Evolutionary conservation across 2,329 filamentous ascomycete genomes (phyloP).

Genomic region (Ambrosiella xylebori): DNA sequence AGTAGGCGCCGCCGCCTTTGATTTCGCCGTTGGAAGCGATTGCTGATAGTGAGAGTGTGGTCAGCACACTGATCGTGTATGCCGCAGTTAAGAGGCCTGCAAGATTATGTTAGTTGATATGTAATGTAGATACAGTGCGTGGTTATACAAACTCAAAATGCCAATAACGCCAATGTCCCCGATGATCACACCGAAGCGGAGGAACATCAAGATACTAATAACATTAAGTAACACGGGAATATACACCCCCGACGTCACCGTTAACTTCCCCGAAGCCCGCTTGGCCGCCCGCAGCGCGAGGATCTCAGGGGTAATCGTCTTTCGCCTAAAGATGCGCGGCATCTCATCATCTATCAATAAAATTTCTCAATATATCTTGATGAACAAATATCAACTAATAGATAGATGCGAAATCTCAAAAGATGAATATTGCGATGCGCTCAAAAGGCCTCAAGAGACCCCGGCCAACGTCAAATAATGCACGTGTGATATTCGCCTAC

Average conservation of each 20-base stretch:
- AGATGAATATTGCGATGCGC: too few relatives aligned
- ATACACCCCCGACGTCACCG: constrained; percentile 63
- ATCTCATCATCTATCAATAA: not conserved
- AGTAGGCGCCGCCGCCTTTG: constrained; percentile 74
- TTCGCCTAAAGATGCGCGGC: not conserved
- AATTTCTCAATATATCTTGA: not conserved
- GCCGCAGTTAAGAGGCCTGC: constrained; percentile 53
- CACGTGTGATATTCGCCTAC: too few relatives aligned
- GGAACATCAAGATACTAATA: constrained; percentile 79
- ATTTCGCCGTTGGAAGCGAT: constrained; percentile 85
- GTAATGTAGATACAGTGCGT: not conserved
- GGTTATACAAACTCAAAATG: constrained; percentile 46
- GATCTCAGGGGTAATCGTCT: not conserved
- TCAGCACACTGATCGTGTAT: constrained; percentile 71
- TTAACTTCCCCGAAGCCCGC: constrained; percentile 40
- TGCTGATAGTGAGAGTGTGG: constrained; percentile 69
- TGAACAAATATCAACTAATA: too few relatives aligned
- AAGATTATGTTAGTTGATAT: not conserved
- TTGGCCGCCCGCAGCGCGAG: not conserved
- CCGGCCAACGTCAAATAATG: too few relatives aligned
- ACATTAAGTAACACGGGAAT: constrained; percentile 83
- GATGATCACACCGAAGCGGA: constrained; percentile 71
- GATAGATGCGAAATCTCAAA: too few relatives aligned
- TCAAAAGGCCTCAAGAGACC: too few relatives aligned
- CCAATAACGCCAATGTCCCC: constrained; percentile 65